phyloP scores from a whole-genome alignment of 2,329 filamentous ascomycete species.

The Fonsecaea pedrosoi region DNA sequence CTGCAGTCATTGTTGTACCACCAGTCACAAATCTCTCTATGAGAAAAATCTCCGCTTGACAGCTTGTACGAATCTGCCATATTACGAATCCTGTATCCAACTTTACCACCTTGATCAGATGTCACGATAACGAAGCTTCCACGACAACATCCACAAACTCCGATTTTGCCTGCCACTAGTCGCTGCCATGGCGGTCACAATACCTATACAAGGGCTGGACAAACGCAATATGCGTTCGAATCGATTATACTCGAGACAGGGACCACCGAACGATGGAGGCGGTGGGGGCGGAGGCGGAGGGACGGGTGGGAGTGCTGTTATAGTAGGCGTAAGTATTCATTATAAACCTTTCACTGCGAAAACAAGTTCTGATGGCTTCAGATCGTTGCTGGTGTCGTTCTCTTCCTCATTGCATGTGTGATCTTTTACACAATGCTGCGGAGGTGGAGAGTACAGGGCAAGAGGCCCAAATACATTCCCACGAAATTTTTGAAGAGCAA shows the following conservation, averaged over 20 bases:
- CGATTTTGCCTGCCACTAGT: neutral
- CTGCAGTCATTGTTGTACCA: neutral
- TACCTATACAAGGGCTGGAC: neutral
- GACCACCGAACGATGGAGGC: neutral
- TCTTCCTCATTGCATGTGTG: conserved; percentile 26
- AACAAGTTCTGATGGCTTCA: conserved; percentile 18
- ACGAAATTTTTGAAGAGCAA: conserved; percentile 35
- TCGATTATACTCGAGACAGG: conserved; percentile 22
- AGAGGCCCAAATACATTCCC: conserved; percentile 34
- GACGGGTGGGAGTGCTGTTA: conserved; percentile 24
- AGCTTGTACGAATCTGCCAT: conserved; percentile 13
- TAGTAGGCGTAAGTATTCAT: conserved; percentile 30
- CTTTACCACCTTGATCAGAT: conserved; percentile 20
- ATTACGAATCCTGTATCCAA: neutral
- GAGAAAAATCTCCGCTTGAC: conserved; percentile 3
- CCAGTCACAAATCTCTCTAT: neutral
- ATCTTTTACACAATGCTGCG: conserved; percentile 34
- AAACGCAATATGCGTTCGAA: conserved; percentile 1
- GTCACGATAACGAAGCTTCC: conserved; percentile 15
- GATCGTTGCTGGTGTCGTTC: conserved; percentile 29
- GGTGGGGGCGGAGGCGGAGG: conserved; percentile 17
- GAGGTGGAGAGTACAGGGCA: conserved; percentile 32
- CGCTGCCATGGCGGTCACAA: conserved; percentile 24
- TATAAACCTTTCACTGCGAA: neutral
- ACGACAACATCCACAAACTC: neutral